A percentile compares a stretch with the other conserved stretches of the same genome.
These are phyloP conservation scores for Boechera retrofracta DNA, from an alignment of 345 rosid genomes.

Conservation along the genomic window DNA sequence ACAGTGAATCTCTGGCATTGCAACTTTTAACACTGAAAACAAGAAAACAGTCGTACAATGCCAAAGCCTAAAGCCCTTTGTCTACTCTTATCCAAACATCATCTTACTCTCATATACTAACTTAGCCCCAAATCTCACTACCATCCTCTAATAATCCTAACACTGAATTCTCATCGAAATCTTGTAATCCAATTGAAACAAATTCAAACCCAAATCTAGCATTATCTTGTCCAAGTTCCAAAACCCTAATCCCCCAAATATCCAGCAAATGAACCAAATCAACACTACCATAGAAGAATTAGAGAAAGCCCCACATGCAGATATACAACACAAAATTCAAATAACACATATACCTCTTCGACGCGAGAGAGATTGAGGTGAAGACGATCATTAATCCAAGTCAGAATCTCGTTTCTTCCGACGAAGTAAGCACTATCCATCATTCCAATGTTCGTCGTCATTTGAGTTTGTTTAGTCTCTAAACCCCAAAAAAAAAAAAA, in stretches of 20 bases:
- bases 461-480: conserved; percentile 19
- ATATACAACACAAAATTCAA: background rate
- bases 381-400: conserved; percentile 92
- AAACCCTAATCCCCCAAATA: conserved; percentile 3
- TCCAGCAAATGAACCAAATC: conserved; percentile 5
- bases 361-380: conserved; percentile 85
- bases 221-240: background rate
- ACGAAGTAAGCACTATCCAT: conserved; percentile 98
- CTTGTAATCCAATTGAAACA: background rate
- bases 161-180: background rate
- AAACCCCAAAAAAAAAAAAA: background rate
- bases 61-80: background rate
- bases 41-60: conserved; percentile 2
- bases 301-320: conserved; percentile 19
- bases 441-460: conserved; percentile 91
- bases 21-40: conserved; percentile 5
- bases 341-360: conserved; percentile 65
- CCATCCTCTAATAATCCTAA: background rate
- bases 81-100: no score
- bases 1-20: conserved; percentile 16
- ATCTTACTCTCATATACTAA: background rate
- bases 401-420: conserved; percentile 87
- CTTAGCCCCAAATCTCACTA: conserved; percentile 5
- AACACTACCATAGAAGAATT: conserved; percentile 8
- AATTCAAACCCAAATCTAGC: background rate